phyloP scores from a whole-genome alignment of 179 eudicot genomes.

The Beta macrorhiza region DNA sequence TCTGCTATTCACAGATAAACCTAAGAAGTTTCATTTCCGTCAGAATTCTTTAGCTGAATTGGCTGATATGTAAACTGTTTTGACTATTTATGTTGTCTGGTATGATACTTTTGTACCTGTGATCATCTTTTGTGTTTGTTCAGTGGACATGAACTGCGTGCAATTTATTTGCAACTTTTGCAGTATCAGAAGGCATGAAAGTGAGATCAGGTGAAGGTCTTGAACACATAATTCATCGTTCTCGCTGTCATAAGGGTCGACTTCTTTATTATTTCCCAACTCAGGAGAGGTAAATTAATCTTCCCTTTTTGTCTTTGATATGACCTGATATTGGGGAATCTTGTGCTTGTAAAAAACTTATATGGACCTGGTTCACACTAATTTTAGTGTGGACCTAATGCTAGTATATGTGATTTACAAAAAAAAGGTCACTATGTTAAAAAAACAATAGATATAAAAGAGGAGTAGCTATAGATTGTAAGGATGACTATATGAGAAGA shows the following conservation, averaged over 20 bases:
- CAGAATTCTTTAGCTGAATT: not conserved
- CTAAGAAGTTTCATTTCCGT: not conserved
- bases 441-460: too few species aligned
- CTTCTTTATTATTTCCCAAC: constrained; percentile 88
- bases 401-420: too few species aligned
- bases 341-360: too few species aligned
- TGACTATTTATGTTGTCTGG: not conserved
- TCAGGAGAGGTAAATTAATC: constrained; percentile 45
- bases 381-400: too few species aligned
- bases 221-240: constrained; percentile 61
- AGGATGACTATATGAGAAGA: too few species aligned
- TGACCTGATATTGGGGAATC: not conserved
- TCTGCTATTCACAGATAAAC: not conserved
- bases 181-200: constrained; percentile 58
- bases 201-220: constrained; percentile 55
- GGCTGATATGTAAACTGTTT: not conserved
- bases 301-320: constrained; percentile 4
- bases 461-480: too few species aligned
- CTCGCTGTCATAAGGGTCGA: constrained; percentile 97
- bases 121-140: constrained; percentile 4
- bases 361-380: too few species aligned
- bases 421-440: too few species aligned
- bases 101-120: not conserved
- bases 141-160: not conserved
- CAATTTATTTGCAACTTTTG: constrained; percentile 18